Base-by-base conservation (phyloP, 345 rosid species). In the Pistacia atlantica region DNA sequence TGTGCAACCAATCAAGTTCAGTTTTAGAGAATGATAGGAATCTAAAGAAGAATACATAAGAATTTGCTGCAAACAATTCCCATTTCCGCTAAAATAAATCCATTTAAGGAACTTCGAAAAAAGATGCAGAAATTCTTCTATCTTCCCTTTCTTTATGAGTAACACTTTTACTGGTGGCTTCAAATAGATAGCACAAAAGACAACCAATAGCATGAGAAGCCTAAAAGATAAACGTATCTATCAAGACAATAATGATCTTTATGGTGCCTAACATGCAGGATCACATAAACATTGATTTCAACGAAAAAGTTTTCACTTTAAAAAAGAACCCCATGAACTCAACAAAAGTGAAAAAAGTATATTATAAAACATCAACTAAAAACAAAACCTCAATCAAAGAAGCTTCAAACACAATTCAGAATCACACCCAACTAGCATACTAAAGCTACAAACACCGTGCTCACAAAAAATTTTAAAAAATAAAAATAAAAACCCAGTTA, bases 181-280 rank as follows among this genome's bases (percentile, higher is more conserved):
- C 57, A 16, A 54, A 13, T 4, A 16, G 57, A 54, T 54, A 16
- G 18, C 5, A 54, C 0, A 42, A 13, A 54, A 54, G 17, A 54
- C 16, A 16, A 54, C 20, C 18, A 54, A 3, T 54, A 54, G 57
- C 16, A 54, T 54, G 57, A 54, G 6, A 13, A 54, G 5, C n/a
- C 20, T 54, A 16, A 54, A 14, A 54, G 57, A 54, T 54, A 54
- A 3, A 54, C 18, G 16, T 54, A 54, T 51, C 13, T 54, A 54
- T 54, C 18, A 14, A 13, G n/a, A 13, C 7, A 54, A 54, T 14
- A 16, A 54, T 54, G 16, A 16, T 18, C 57, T 2, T 61, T 42
- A 28, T 42, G 71, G 74, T 68, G 55, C n/a, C 80, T 55, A 69
- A 78, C 71, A 67, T 70, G 72, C 79, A 70, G 60, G 48, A 82